phyloP scores from a whole-genome alignment of 225 moss, liverwort and hornwort genomes.

The Marchantia polymorpha region DNA sequence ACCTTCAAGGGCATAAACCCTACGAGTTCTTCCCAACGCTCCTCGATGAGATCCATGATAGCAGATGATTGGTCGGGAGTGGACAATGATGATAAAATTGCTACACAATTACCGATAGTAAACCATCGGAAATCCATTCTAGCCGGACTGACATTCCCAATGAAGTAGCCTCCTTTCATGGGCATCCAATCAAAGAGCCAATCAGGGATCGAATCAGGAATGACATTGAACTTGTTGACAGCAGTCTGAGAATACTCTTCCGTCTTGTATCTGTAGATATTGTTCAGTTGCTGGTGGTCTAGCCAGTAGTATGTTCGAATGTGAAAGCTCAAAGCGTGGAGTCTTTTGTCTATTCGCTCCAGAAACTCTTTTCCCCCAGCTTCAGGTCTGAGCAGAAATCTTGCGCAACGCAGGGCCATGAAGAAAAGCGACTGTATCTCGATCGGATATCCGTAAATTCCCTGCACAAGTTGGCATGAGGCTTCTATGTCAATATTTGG shows the following conservation, averaged over 20 bases:
- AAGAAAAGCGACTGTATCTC: constrained; percentile 92
- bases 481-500: background rate
- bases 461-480: constrained; percentile 40
- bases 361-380: constrained; percentile 80
- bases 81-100: constrained; percentile 76
- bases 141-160: constrained; percentile 94
- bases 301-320: constrained; percentile 92
- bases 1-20: constrained; percentile 93
- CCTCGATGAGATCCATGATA: constrained; percentile 91
- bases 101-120: constrained; percentile 85
- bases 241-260: constrained; percentile 95
- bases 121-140: constrained; percentile 99
- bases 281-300: constrained; percentile 88
- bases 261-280: constrained; percentile 90
- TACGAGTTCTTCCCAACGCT: constrained; percentile 81
- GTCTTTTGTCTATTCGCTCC: constrained; percentile 82
- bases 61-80: constrained; percentile 80
- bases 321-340: constrained; percentile 87
- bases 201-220: constrained; percentile 91
- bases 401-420: constrained; percentile 85
- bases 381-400: constrained; percentile 69
- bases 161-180: constrained; percentile 85
- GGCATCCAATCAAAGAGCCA: constrained; percentile 97
- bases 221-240: constrained; percentile 93
- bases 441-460: constrained; percentile 93